Base-by-base conservation (phyloP, 331 rosid species). In the Rosa hybrid region DNA sequence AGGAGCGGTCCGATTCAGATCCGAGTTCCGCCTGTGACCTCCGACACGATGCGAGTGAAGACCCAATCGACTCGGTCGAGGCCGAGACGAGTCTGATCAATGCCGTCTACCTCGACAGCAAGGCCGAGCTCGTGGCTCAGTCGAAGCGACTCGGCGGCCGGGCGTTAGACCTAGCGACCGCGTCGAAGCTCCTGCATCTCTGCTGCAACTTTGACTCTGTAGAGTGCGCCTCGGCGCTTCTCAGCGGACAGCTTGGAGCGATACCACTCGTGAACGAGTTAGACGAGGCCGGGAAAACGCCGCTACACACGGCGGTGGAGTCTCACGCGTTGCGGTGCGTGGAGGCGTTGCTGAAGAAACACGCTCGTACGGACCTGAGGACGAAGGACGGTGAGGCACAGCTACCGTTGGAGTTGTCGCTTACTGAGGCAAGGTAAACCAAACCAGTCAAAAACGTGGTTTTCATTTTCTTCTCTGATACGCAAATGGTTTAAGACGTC, bases 351-450 rank as follows among this genome's bases (percentile, higher is more conserved):
- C 86, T 86, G 21, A 76, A 51, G 65, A 78, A 78, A 38, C 87
- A 78, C 60, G 84, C 80, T 59, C 87, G 90, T 71, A 86, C 87
- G 53, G 87, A 79, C 80, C 82, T 83, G 59, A 81, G 80, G 82
- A 81, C 86, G n/a, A 81, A 76, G 69, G 86, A 84, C 78, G 78
- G 83, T 57, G 65, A 77, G 49, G 69, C 80, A 30, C 90, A 60
- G 72, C 80, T 86, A 7, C 59, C 90, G 72, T 81, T 86, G 83
- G 86, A 86, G 72, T 62, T 84, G 77, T 84, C 87, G 51, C 83
- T 86, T 18, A 64, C 72, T 23, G 79, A 80, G 84, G 39, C 72
- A 20, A 86, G 90, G 90, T 86, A 34, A 81, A 44, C 48, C 48
- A 1, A 63, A 39, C 38, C 77, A 34, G 77, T 59, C 71, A 49